Conservation (phyloP, 2,329 filamentous ascomycete species). For the Beauveria sp. region DNA sequence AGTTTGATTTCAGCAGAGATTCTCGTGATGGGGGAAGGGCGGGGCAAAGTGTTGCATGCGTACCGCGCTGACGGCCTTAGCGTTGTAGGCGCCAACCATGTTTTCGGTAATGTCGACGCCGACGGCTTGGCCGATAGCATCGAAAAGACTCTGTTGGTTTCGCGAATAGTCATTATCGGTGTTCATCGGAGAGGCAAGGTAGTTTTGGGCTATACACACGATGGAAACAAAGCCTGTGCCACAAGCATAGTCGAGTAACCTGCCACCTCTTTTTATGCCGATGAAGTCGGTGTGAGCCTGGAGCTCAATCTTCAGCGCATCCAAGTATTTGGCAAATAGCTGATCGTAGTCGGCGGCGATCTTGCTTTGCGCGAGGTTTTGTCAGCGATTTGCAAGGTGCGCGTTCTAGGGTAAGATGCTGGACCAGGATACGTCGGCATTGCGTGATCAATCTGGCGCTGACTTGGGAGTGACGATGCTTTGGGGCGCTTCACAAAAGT, state of each 20-base stretch:
- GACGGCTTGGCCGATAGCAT: constrained; percentile 42
- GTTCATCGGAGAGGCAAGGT: too few species aligned
- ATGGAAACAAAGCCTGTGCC: constrained; percentile 60
- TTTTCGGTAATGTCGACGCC: constrained; percentile 65
- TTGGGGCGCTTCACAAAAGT: not conserved
- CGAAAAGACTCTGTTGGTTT: constrained; percentile 16
- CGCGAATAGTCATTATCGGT: too few species aligned
- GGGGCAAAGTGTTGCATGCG: not conserved
- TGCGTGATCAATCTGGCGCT: too few species aligned
- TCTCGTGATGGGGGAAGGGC: too few species aligned
- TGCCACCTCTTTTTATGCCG: constrained; percentile 40
- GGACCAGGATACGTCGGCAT: too few species aligned
- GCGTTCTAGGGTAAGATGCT: not conserved
- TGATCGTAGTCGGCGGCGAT: constrained; percentile 34
- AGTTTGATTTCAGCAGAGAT: not conserved
- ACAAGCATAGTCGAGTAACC: constrained; percentile 68
- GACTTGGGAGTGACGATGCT: not conserved
- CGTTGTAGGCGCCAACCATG: constrained; percentile 64
- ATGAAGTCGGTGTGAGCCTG: constrained; percentile 50
- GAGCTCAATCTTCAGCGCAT: constrained; percentile 47
- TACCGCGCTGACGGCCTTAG: constrained; percentile 46
- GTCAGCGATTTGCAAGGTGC: not conserved
- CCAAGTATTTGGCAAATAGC: constrained; percentile 45
- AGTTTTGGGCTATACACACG: constrained; percentile 30
- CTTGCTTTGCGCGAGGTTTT: constrained; percentile 16